phyloP scores from a whole-genome alignment of 169 alveolate species.

The Cyclospora cayetanensis region DNA sequence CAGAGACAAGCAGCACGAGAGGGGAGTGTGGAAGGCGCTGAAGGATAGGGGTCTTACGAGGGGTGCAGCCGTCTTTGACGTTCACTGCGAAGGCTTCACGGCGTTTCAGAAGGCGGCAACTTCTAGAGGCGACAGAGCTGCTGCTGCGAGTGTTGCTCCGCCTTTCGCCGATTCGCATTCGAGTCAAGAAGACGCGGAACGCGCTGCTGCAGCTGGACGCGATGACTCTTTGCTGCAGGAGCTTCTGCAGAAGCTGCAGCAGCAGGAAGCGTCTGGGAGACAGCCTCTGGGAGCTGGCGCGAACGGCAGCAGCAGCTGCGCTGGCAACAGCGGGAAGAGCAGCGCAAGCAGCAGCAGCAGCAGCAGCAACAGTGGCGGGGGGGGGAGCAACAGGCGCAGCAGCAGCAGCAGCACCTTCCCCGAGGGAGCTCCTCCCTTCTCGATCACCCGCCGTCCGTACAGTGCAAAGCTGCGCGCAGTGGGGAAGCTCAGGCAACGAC shows the following conservation, averaged over 20 bases:
- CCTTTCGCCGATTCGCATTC: background rate
- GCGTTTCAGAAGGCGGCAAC: conserved; percentile 1
- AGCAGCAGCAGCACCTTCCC: background rate
- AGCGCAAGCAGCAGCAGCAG: background rate
- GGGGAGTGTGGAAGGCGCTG: conserved; percentile 48
- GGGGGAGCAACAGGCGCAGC: background rate
- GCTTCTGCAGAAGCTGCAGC: conserved; percentile 14
- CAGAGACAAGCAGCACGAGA: conserved; percentile 40
- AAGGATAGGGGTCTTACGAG: background rate
- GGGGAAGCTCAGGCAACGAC: background rate
- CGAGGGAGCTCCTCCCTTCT: background rate
- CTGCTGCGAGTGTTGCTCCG: background rate
- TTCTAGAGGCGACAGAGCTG: background rate
- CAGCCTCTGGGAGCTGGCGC: background rate
- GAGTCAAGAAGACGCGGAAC: background rate
- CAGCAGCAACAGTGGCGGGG: background rate
- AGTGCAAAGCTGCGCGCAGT: background rate
- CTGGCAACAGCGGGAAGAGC: background rate
- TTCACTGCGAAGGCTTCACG: background rate
- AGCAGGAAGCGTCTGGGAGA: background rate
- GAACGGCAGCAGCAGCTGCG: background rate
- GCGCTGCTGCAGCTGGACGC: background rate
- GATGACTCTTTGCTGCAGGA: background rate
- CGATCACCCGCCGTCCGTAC: background rate
- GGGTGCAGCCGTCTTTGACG: conserved; percentile 28